phyloP scores from a whole-genome alignment of 495 filamentous ascomycete species.

The Xylaria venustula region DNA sequence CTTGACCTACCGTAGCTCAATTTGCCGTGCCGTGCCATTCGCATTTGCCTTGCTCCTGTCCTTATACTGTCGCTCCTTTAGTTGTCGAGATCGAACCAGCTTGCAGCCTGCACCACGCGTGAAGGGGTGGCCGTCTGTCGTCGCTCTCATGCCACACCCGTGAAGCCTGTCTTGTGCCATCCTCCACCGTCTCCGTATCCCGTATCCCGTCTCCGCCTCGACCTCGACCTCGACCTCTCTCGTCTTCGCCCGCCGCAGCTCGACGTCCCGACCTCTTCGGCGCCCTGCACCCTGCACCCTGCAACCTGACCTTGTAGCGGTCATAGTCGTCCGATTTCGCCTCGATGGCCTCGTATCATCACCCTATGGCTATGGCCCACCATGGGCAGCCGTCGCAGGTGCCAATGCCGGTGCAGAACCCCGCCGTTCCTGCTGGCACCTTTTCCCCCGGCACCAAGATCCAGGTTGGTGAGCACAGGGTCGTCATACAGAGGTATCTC shows the following conservation, averaged over 20 bases:
- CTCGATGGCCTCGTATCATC: constrained; percentile 47
- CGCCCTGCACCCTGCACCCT: no score
- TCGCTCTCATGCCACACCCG: constrained; percentile 26
- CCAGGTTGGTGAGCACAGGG: constrained; percentile 87
- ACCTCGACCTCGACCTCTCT: not conserved
- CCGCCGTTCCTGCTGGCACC: constrained; percentile 74
- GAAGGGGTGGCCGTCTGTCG: constrained; percentile 23
- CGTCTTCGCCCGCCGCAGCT: not conserved
- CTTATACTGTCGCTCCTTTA: not conserved
- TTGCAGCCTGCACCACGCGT: constrained; percentile 26
- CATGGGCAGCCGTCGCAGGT: constrained; percentile 26
- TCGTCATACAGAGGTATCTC: constrained; percentile 96
- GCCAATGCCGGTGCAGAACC: constrained; percentile 35
- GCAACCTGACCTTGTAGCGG: not conserved
- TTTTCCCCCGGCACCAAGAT: constrained; percentile 94
- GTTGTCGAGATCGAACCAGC: not conserved
- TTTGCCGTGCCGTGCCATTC: not conserved
- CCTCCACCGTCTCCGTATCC: constrained; percentile 21
- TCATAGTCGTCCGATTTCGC: not conserved
- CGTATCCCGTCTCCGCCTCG: constrained; percentile 5
- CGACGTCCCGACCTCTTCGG: not conserved
- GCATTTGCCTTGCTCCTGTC: not conserved
- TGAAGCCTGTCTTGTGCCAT: constrained; percentile 15
- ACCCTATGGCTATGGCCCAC: constrained; percentile 37
- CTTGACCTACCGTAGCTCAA: constrained; percentile 2